Base-by-base conservation (phyloP, 768 basidiomycete species). In the Termitomyces sp. region DNA sequence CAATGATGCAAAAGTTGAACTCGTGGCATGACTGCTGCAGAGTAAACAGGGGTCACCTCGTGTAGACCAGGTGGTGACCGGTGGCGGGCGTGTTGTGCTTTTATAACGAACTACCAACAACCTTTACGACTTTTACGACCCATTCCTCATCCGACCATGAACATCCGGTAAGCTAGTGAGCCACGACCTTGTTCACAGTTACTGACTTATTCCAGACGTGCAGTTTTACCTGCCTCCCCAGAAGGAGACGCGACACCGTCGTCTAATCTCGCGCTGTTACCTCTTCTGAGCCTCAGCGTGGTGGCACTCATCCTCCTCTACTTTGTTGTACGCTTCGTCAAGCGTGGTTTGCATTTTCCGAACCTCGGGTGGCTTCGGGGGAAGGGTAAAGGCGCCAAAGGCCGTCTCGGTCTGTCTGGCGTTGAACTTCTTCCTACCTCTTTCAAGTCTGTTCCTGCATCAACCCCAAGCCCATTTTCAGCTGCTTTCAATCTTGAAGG, bases 341-440 rank as follows among this genome's bases (percentile, higher is more conserved):
- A 54, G 39, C 65, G 61, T 22, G 55, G 55, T 37, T 26, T 65
- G 27, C 59, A 59, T 49, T 47, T 64, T 4, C 60, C 61, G 22
- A 62, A 55, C 47, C 53, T 62, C 26, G 51, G 42, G 7, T 66
- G 65, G 63, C 58, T 66, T 18, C 65, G 65, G 42, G 65, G 61
- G 4, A 67, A 67, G 49, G 62, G 64, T 14, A 52, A 56, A 60
- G 60, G 65, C 26, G 30, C 59, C 24, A 64, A 61, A 55, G 52
- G 62, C 1, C 60, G 58, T 20, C 52, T 67, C 13, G 63, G 66
- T 7, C 59, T 63, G 13, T 52, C 51, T 37, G 59, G 60, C 5
- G 62, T 66, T 40, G 67, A 67, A 32, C 55, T 67, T 13, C 58
- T 67, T 39, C 67, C 67, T 0, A 67, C 65, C 2, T 64, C 65